Conservation (phyloP, 306 rosid species). For the Pterocarpus macrocarpus region DNA sequence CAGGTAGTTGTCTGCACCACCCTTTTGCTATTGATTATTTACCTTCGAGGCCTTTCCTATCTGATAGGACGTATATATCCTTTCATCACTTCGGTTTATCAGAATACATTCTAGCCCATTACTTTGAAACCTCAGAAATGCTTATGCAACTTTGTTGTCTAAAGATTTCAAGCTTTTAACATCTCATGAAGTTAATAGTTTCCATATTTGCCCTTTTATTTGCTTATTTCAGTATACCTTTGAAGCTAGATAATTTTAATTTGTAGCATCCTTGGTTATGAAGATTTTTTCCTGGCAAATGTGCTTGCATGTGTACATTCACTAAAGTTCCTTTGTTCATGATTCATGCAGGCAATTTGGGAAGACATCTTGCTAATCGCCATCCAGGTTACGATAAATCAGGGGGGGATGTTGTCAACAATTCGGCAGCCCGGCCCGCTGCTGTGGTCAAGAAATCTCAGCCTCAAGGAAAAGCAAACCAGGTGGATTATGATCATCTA, state of each 20-base stretch:
- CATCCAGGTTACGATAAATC: conserved; percentile 95
- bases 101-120: neutral
- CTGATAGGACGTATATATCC: neutral
- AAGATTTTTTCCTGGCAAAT: neutral
- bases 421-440: conserved; percentile 58
- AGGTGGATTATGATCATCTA: conserved; percentile 86
- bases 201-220: neutral
- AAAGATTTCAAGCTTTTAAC: conserved; percentile 36
- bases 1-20: conserved; percentile 62
- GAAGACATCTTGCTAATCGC: conserved; percentile 92
- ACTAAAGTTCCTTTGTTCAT: conserved; percentile 45
- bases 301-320: conserved; percentile 15
- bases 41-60: conserved; percentile 29
- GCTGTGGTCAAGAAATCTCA: conserved; percentile 70
- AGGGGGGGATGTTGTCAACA: conserved; percentile 69
- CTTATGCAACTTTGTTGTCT: neutral
- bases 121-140: conserved; percentile 14
- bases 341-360: conserved; percentile 81
- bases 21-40: neutral
- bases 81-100: neutral
- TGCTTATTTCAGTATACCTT: conserved; percentile 23
- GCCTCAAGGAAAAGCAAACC: conserved; percentile 69
- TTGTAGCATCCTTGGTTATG: conserved; percentile 24
- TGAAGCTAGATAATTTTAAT: conserved; percentile 20
- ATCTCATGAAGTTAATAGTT: conserved; percentile 4